Percentiles rank a stretch among this genome's conserved stretches.
Conservation (phyloP, 805 yeast species). For the Sugiyamaella floridensis region DNA sequence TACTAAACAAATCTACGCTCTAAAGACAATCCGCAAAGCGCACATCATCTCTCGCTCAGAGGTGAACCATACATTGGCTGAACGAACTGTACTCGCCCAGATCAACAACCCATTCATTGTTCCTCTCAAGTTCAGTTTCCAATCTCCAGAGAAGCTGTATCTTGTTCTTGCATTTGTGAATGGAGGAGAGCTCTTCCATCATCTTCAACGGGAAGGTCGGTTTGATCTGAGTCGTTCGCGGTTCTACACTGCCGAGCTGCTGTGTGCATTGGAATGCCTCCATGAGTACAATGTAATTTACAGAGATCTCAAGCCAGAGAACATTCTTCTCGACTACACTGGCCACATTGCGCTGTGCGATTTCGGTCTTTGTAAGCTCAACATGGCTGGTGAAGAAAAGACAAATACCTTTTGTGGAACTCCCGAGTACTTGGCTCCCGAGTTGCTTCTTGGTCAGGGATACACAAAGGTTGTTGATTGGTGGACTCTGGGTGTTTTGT, state of each 20-base stretch:
- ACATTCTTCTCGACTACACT: conserved; percentile 86
- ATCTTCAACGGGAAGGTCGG: conserved; percentile 82
- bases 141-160: conserved; percentile 91
- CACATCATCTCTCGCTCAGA: conserved; percentile 92
- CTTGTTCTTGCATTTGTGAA: conserved; percentile 87
- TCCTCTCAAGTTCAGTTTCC: conserved; percentile 92
- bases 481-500: conserved; percentile 95
- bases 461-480: conserved; percentile 95
- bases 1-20: conserved; percentile 88
- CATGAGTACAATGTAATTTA: conserved; percentile 90
- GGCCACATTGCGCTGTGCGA: conserved; percentile 98
- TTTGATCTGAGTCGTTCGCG: conserved; percentile 85
- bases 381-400: conserved; percentile 85
- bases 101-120: conserved; percentile 94
- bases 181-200: conserved; percentile 95
- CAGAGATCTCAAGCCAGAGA: conserved; percentile 94
- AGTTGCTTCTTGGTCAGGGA: conserved; percentile 82
- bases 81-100: conserved; percentile 88
- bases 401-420: conserved; percentile 94
- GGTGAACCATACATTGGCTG: conserved; percentile 94
- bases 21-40: conserved; percentile 88
- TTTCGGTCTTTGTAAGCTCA: conserved; percentile 91
- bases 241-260: conserved; percentile 88
- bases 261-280: conserved; percentile 86
- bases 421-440: conserved; percentile 96